Conservation (phyloP, 106 monocot species). For the Dactylorhiza incarnata region DNA sequence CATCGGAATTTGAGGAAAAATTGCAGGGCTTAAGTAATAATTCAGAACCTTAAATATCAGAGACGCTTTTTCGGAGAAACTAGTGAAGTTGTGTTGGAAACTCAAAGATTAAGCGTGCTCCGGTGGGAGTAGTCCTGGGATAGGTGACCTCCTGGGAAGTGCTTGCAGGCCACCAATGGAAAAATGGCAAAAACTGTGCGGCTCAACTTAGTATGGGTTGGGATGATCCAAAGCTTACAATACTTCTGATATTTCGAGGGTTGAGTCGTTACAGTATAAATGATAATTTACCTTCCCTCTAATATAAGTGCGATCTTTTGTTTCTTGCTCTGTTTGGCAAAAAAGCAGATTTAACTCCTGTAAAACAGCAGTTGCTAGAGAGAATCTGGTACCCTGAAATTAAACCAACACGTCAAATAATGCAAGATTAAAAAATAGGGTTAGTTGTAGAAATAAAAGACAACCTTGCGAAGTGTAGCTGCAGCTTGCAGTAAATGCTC, state of each 20-base stretch:
- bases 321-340: slow-evolving; percentile 27
- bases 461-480: slow-evolving; percentile 82
- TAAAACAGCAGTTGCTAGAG: slow-evolving; percentile 80
- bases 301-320: slow-evolving; percentile 32
- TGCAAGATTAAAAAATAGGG: background rate
- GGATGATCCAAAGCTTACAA: too few species aligned
- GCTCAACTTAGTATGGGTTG: too few species aligned
- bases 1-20: too few species aligned
- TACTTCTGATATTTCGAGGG: background rate
- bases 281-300: slow-evolving; percentile 57
- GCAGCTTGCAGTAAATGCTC: slow-evolving; percentile 83
- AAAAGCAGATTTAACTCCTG: slow-evolving; percentile 83
- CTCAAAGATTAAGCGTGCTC: too few species aligned
- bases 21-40: too few species aligned
- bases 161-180: too few species aligned
- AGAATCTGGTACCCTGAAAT: slow-evolving; percentile 76
- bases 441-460: background rate
- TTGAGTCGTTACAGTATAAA: background rate
- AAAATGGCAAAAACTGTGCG: too few species aligned
- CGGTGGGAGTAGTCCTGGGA: too few species aligned
- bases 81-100: too few species aligned
- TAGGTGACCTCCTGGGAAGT: too few species aligned
- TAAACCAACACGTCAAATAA: slow-evolving; percentile 6
- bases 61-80: too few species aligned
- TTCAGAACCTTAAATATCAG: too few species aligned